A percentile compares a stretch with the other conserved stretches of the same genome.
Evolutionary conservation across 2,329 filamentous ascomycete species (phyloP).

Genomic region (Stachybotrys echinatus): DNA sequence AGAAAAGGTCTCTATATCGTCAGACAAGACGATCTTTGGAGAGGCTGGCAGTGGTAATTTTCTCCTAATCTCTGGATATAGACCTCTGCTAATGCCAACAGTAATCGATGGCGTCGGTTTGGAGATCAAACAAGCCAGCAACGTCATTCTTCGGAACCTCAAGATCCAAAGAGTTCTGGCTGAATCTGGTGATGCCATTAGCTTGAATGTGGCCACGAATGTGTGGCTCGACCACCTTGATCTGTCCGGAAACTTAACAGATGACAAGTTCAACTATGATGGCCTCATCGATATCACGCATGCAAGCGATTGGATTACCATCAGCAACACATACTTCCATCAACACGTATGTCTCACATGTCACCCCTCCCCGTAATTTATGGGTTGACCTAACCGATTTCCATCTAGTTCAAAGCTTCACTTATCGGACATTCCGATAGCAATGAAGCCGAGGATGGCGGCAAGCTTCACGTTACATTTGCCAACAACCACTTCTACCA

Average conservation of each 20-base stretch:
- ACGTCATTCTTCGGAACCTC: background rate
- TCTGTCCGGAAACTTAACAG: background rate
- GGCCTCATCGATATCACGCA: background rate
- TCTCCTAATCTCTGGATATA: background rate
- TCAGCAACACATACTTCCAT: background rate
- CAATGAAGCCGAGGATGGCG: background rate
- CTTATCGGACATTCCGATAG: background rate
- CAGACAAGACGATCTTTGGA: background rate
- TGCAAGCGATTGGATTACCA: background rate
- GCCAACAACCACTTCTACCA: background rate
- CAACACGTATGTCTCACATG: background rate
- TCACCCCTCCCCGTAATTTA: background rate
- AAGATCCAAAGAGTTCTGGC: background rate
- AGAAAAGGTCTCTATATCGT: background rate
- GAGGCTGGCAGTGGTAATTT: background rate
- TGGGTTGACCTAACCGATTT: background rate
- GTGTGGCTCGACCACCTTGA: background rate
- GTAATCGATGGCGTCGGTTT: background rate
- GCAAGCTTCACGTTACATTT: background rate
- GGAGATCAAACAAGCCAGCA: background rate
- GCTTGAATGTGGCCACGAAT: background rate
- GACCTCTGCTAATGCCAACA: background rate
- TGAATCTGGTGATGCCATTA: background rate
- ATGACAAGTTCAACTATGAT: background rate
- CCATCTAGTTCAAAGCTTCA: background rate